Evolutionary conservation across 768 basidiomycete genomes (phyloP).

Genomic region (Pleurotus citrinopileatus): DNA sequence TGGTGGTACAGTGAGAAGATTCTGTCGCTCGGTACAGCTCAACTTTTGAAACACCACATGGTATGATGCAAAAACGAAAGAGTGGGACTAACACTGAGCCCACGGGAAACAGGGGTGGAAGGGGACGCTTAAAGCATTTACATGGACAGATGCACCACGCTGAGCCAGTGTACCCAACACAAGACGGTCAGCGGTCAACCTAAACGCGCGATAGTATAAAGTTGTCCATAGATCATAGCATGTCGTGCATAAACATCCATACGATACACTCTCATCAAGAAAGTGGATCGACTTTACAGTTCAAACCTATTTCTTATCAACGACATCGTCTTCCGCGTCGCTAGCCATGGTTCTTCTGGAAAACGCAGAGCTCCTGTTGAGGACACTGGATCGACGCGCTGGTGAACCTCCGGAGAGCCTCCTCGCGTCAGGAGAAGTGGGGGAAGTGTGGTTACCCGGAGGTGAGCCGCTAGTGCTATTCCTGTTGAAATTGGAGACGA

Average conservation of each 20-base stretch:
- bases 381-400: constrained; percentile 41
- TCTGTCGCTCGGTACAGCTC: not conserved
- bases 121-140: no score
- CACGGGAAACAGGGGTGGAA: no score
- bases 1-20: not conserved
- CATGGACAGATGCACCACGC: no score
- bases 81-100: no score
- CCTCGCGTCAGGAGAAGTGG: constrained; percentile 38
- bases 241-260: not conserved
- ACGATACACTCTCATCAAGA: not conserved
- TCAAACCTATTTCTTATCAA: constrained; percentile 28
- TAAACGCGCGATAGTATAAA: not conserved
- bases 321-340: constrained; percentile 76
- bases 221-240: not conserved
- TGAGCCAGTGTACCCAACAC: no score
- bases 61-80: no score
- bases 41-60: not conserved
- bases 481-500: constrained; percentile 58
- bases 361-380: constrained; percentile 50
- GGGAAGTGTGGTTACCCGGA: constrained; percentile 20
- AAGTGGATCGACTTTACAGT: no score
- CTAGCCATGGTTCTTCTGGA: constrained; percentile 80
- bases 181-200: no score
- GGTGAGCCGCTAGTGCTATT: constrained; percentile 37
- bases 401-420: constrained; percentile 44